Percentiles rank a stretch among this genome's conserved stretches.
Evolutionary conservation across 2,329 filamentous ascomycete genomes (phyloP).

Genomic region (Penicillium sumatraense): DNA sequence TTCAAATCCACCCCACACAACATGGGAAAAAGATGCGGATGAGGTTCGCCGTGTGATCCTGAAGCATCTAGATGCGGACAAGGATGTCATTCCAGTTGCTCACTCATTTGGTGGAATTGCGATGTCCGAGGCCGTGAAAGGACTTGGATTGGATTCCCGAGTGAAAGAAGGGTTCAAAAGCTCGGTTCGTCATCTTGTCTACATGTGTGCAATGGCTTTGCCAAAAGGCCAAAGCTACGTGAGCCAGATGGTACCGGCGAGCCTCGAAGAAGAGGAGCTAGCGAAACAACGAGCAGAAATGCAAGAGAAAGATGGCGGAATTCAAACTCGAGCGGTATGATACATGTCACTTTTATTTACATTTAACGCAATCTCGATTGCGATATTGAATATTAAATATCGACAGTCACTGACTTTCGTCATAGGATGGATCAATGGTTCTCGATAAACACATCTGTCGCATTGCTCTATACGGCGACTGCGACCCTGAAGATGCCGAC

Average conservation of each 20-base stretch:
- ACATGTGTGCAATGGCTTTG: conserved; percentile 34
- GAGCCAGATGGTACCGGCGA: conserved; percentile 27
- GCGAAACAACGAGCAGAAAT: conserved; percentile 21
- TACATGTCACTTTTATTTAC: not conserved
- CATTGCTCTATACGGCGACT: conserved; percentile 30
- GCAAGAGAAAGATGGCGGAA: conserved; percentile 18
- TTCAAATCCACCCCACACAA: conserved; percentile 29
- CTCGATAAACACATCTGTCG: conserved; percentile 19
- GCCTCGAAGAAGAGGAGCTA: conserved; percentile 29
- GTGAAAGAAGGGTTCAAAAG: conserved; percentile 20
- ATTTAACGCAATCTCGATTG: not conserved
- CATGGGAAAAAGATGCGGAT: conserved; percentile 32
- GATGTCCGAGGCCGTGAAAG: conserved; percentile 36
- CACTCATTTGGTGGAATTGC: conserved; percentile 41
- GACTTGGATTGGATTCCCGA: conserved; percentile 30
- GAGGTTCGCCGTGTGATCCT: conserved; percentile 28
- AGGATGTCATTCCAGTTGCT: conserved; percentile 34
- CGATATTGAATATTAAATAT: not conserved
- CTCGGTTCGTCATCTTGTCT: conserved; percentile 29
- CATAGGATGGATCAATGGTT: conserved; percentile 29
- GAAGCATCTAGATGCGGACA: conserved; percentile 27
- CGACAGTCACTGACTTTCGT: not conserved
- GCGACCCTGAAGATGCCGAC: conserved; percentile 27
- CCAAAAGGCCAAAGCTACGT: conserved; percentile 29
- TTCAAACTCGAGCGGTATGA: conserved; percentile 24